These are phyloP conservation scores for Blastocystis sp. DNA, from an alignment of 352 stramenopile genomes.

Conservation along the genomic window DNA sequence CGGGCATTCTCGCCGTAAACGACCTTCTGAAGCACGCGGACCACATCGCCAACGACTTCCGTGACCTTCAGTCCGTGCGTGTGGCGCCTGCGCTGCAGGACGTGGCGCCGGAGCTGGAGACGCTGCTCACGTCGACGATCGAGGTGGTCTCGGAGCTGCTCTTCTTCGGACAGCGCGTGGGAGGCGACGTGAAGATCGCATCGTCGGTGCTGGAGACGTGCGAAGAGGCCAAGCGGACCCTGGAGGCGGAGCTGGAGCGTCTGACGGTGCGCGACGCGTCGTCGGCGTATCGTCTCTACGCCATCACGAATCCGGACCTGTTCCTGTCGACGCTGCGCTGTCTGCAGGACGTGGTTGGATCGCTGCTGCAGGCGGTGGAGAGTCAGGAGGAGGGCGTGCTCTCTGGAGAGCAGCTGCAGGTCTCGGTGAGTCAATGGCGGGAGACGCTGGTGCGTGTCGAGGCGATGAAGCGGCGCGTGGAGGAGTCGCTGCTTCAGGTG, in stretches of 20 bases:
- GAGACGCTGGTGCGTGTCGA: not conserved
- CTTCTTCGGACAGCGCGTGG: conserved; percentile 32
- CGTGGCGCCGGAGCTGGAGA: not conserved
- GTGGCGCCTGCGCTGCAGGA: not conserved
- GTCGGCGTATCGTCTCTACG: not conserved
- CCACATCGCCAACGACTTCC: not conserved
- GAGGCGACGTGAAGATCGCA: not conserved
- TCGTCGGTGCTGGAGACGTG: not conserved
- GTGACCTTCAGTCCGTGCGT: not conserved
- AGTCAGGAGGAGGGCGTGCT: not conserved
- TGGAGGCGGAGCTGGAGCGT: not conserved
- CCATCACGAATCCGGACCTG: not conserved
- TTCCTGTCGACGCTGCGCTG: not conserved
- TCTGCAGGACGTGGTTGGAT: not conserved
- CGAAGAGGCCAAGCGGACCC: not conserved
- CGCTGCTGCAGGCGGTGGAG: not conserved
- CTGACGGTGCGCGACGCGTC: not conserved
- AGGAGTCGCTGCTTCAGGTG: not conserved
- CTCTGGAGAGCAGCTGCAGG: not conserved
- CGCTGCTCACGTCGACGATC: not conserved
- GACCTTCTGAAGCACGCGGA: not conserved
- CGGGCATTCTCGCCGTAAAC: not conserved
- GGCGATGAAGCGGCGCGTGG: not conserved
- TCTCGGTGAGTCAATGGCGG: not conserved
- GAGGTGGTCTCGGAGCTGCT: conserved; percentile 22